Base-by-base conservation (phyloP, 1,139 yeast genomes). In the Suhomyces kunorum region DNA sequence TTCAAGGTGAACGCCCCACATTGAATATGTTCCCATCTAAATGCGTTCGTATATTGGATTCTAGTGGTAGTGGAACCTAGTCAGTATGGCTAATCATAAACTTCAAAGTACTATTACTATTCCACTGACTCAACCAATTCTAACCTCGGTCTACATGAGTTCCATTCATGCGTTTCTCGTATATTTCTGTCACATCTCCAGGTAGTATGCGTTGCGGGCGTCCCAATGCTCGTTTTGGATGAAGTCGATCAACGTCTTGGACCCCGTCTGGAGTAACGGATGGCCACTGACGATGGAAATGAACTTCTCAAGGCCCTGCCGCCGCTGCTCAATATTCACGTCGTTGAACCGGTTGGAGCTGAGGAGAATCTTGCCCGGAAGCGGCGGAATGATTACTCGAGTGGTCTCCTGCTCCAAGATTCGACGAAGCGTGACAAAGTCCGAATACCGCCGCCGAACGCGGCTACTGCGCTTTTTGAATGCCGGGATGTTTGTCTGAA, bases 211-310 rank as follows among this genome's bases (percentile, higher is more conserved):
- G 52, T 40, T 36, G 33, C 53, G 46, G 48, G 74, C 71, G 44
- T 83, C 89, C 95, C 95, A 87, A 38, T 71, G 74, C 7, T 89
- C 95, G 55, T 87, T 92, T 61, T 90, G 97, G 39, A 92, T 81
- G 55, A 92, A 92, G 36, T 90, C 85, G 44, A 84, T 82, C 49
- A 92, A 72, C 1, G 87, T 80, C 50, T 80, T 79, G n/a, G 92
- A 81, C 0, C 96, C 95, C 0, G 96, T 87, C 63, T 92, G 98
- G 43, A 92, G 66, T 46, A 92, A 66, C 1, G 98, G 98, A 60
- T 92, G 98, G 8, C 96, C 95, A 14, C 95, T 95, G 9, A 92
- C 95, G 19, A 79, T 73, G 41, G 77, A 76, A 31, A 92, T 61
- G 63, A 94, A 92, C 56, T 79, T 78, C 58, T 89, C 96, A 37